Base-by-base conservation (phyloP, 2,329 filamentous ascomycete genomes). In the Cladophialophora carrionii region DNA sequence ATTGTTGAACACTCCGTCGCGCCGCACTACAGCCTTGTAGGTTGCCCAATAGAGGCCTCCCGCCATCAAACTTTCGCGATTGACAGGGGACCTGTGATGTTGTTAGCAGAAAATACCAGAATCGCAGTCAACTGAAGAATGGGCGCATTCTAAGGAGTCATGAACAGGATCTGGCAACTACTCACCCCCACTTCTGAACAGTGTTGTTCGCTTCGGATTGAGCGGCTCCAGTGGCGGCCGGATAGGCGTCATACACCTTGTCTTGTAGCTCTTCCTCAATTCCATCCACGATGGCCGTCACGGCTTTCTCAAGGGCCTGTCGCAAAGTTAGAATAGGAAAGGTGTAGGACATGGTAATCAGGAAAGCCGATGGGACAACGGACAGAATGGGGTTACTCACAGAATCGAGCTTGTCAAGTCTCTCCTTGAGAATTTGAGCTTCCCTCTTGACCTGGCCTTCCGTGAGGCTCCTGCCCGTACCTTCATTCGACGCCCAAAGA, bases 21-120 rank as follows among this genome's bases (percentile, higher is more conserved):
- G 78, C 48, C 82, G 77, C 57, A 82, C 82, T 2, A 83, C 79
- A 9, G 86, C 86, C 72, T 82, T 84, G 69, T 87, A 88, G 0
- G 85, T 87, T 1, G 74, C 29, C 75, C 77, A 87, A 37, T 72
- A 69, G 12, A 84, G 73, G 1, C 84, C 85, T 10, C 84, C 84
- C 34, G 75, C 72, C 14, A 67, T 43, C 32, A 73, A 77, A 64
- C 78, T 67, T 29, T 71, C 69, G n/a, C 69, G 65, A 62, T 76
- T 74, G 24, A 76, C 71, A 48, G 72, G 73, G 5, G 72, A 71
- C 9, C 37, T 43, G 37, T 4, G 17, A 8, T n/a, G 17, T n/a
- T 43, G 37, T 43, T 43, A 43, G 37, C 37, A 43, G n/a, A n/a
- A n/a, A n/a, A n/a, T 43, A 7, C 37, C 17, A 3, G 14, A 43